Percentiles rank a stretch among this genome's conserved stretches.
Evolutionary conservation across 352 stramenopile species (phyloP).

Genomic region (Globisporangium lucens): DNA sequence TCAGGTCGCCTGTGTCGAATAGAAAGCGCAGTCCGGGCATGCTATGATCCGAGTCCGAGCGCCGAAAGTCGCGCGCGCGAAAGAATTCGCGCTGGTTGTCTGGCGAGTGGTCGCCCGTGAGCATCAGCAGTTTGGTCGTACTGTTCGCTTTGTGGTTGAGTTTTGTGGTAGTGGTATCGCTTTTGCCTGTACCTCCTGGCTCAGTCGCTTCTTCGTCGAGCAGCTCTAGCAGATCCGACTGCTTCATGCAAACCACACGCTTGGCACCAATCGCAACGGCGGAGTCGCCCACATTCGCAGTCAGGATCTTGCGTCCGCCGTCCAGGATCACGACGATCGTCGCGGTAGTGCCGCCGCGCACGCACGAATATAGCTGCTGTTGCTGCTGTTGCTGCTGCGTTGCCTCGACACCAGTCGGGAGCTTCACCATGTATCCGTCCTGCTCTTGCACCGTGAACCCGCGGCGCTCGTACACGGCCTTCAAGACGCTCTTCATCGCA

Average conservation of each 20-base stretch:
- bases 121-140: conserved; percentile 33
- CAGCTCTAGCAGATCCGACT: background rate
- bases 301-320: conserved; percentile 63
- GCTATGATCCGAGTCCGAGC: conserved; percentile 20
- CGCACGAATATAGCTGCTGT: conserved; percentile 38
- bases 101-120: conserved; percentile 82
- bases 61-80: conserved; percentile 40
- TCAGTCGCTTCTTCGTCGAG: background rate
- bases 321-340: conserved; percentile 80
- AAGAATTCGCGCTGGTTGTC: conserved; percentile 77
- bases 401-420: background rate
- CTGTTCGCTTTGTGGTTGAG: conserved; percentile 20
- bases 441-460: conserved; percentile 62
- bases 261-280: conserved; percentile 36
- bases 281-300: conserved; percentile 85
- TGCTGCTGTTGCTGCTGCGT: conserved; percentile 21
- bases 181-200: background rate
- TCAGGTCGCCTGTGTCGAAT: conserved; percentile 61
- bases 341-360: conserved; percentile 88
- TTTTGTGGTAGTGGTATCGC: background rate
- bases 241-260: conserved; percentile 1
- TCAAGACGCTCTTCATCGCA: conserved; percentile 61
- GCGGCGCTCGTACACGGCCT: conserved; percentile 49
- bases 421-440: conserved; percentile 57
- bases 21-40: conserved; percentile 80